These are phyloP conservation scores for Chaetothyriales sp. DNA, from an alignment of 2,329 filamentous ascomycete genomes.

Conservation along the genomic window DNA sequence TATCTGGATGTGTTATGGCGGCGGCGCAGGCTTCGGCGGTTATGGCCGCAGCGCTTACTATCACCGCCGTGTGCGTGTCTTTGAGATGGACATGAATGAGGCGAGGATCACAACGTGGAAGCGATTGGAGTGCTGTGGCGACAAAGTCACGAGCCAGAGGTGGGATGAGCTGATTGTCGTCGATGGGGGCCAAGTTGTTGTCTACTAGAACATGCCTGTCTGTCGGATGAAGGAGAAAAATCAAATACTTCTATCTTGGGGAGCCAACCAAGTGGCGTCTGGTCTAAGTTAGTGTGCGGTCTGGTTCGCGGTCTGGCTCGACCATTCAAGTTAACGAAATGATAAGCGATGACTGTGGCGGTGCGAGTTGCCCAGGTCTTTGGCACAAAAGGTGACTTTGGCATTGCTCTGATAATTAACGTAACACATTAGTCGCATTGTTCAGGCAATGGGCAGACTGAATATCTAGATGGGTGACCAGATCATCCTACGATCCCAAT, in stretches of 20 bases:
- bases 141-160: conserved; percentile 27
- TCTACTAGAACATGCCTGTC: conserved; percentile 4
- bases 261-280: too few relatives aligned
- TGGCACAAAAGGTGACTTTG: not conserved
- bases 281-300: not conserved
- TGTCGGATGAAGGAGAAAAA: not conserved
- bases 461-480: not conserved
- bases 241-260: not conserved
- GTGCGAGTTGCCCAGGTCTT: not conserved
- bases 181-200: conserved; percentile 42
- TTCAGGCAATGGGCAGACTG: not conserved
- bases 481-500: not conserved
- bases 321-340: not conserved
- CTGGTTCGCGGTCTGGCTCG: not conserved
- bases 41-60: conserved; percentile 86
- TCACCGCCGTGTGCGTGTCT: conserved; percentile 70
- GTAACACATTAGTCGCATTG: not conserved
- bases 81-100: conserved; percentile 85
- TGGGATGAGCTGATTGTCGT: conserved; percentile 50
- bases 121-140: conserved; percentile 55
- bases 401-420: not conserved
- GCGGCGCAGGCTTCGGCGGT: conserved; percentile 81
- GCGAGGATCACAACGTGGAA: conserved; percentile 88
- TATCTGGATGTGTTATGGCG: conserved; percentile 97
- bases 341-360: not conserved